Base-by-base conservation (phyloP, 2,329 filamentous ascomycete genomes). In the Fusarium sambucinum region DNA sequence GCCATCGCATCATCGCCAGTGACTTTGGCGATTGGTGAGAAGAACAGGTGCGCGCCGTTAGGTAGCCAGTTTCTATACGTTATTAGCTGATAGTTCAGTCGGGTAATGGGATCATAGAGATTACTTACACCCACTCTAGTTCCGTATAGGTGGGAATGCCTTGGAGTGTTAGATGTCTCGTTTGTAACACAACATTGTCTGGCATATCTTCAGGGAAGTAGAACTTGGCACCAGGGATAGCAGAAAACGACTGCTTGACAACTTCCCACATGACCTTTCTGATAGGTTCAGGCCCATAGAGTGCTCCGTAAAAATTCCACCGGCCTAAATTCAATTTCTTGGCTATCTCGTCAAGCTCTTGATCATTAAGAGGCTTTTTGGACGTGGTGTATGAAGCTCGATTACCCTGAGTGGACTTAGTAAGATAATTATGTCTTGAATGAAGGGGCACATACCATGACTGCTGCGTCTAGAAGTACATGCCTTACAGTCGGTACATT, bases 221-320 rank as follows among this genome's bases (percentile, higher is more conserved):
- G 6, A 72, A 72, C 41, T 63, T 72, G 25, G 65, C 55, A 1
- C 70, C 65, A 1, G 70, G 69, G 9, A 72, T 72, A 5, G 55
- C 54, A 2, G 57, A 60, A 32, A 72, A 72, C 0, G 67, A 45
- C 2, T 52, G 35, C 30, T 71, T 69, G 9, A 72, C 55, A 0
- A 71, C 68, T 6, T 53, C 17, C 61, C 64, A 69, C 57, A 72
- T 68, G 2, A 42, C 69, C 3, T 65, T 63, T 17, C 69, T 16
- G 2, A 72, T 59, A 0, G 70, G 69, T 1, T 72, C 67, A 0
- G 70, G 70, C 5, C 70, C 70, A 1, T 72, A 72, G 0, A 72
- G 59, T 1, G 69, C 70, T 3, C 70, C 69, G 6, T 72, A 72
- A 21, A 72, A 72, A 46, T 72, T 72, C 70, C 70, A 72, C 0